Percentiles rank a stretch among this genome's conserved stretches.
These are phyloP conservation scores for Tolypocladium inflatum DNA, from an alignment of 2,329 filamentous ascomycete species.

Conservation along the genomic window DNA sequence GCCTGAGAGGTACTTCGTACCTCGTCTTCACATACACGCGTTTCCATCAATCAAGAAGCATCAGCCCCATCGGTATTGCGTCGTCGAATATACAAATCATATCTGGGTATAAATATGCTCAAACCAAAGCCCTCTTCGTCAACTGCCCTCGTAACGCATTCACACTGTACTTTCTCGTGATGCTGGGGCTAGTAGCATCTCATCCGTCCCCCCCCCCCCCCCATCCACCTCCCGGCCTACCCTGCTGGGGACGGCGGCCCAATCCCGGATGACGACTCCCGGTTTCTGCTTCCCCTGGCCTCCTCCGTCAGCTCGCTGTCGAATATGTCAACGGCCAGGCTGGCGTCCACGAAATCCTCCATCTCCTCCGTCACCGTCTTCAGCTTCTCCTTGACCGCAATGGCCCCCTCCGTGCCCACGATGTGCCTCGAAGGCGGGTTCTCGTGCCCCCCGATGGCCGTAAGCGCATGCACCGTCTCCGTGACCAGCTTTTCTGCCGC, in stretches of 20 bases:
- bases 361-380: slow-evolving; percentile 94
- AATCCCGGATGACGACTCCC: neutral
- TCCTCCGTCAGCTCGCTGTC: slow-evolving; percentile 45
- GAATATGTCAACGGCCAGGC: slow-evolving; percentile 71
- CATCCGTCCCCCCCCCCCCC: too few relatives aligned
- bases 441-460: slow-evolving; percentile 88
- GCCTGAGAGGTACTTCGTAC: too few relatives aligned
- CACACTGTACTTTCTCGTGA: too few relatives aligned
- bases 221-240: neutral
- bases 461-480: slow-evolving; percentile 85
- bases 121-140: neutral
- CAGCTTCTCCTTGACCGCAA: slow-evolving; percentile 87
- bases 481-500: slow-evolving; percentile 67
- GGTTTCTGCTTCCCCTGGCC: slow-evolving; percentile 30
- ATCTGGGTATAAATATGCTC: neutral
- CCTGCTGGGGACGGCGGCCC: neutral
- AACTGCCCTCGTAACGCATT: neutral
- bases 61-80: neutral
- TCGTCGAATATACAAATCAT: neutral
- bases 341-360: slow-evolving; percentile 91
- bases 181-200: neutral
- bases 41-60: neutral
- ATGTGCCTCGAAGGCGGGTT: slow-evolving; percentile 93
- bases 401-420: slow-evolving; percentile 79
- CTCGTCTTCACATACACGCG: too few relatives aligned